Evolutionary conservation across 2,329 filamentous ascomycete species (phyloP).

Genomic region (Penicillium sp.): DNA sequence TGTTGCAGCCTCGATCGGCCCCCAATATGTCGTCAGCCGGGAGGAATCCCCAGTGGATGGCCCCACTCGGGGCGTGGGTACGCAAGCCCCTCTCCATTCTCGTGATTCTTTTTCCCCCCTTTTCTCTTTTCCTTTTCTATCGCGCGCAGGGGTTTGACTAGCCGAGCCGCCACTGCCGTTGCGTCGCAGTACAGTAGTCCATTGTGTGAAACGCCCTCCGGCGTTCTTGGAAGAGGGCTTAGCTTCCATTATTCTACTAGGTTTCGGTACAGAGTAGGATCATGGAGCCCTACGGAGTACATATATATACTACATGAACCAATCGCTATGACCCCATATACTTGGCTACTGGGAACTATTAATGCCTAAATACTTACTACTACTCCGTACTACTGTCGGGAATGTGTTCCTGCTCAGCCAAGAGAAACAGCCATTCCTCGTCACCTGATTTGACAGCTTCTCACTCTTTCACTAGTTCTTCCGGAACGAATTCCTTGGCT

Average conservation of each 20-base stretch:
- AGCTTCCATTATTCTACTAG: neutral
- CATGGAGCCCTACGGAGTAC: too few species aligned
- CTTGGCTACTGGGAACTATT: neutral
- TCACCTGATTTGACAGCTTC: constrained; percentile 1
- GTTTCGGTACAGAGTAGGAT: too few species aligned
- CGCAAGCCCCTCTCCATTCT: constrained; percentile 11
- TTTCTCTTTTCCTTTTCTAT: constrained; percentile 1
- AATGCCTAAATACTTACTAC: neutral
- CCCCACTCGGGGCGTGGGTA: constrained; percentile 24
- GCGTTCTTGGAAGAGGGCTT: neutral
- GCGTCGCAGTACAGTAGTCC: constrained; percentile 16
- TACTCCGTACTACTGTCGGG: neutral
- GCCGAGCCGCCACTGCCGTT: constrained; percentile 32
- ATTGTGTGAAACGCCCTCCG: constrained; percentile 26
- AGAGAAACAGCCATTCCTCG: neutral
- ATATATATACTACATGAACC: neutral
- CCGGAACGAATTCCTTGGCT: neutral
- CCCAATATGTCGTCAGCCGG: constrained; percentile 25
- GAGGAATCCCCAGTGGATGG: constrained; percentile 8
- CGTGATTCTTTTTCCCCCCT: neutral
- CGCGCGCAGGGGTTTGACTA: constrained; percentile 26
- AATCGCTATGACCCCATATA: neutral
- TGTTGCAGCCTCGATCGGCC: constrained; percentile 19
- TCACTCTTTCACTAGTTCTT: neutral
- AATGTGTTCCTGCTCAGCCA: neutral